Conservation (phyloP, 1,139 yeast genomes). For the Saccharomyces hybrid region DNA sequence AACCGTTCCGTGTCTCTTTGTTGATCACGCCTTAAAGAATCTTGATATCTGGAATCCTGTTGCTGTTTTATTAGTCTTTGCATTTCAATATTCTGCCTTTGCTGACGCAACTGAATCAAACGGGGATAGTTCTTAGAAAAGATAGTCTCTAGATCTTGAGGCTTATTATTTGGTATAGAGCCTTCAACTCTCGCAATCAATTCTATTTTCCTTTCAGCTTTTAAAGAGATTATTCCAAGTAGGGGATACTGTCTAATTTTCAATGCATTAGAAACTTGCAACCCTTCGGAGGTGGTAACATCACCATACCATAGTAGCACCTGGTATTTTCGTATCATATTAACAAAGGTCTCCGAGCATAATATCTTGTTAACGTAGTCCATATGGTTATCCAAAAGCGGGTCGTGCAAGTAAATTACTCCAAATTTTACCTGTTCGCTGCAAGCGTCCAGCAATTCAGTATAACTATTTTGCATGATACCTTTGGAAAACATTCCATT, state of each 20-base stretch:
- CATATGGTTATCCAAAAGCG: conserved; percentile 57
- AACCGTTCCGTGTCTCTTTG: conserved; percentile 34
- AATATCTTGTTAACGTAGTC: conserved; percentile 51
- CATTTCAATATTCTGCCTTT: conserved; percentile 52
- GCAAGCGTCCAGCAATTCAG: conserved; percentile 21
- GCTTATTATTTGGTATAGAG: conserved; percentile 23
- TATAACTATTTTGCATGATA: conserved; percentile 23
- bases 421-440: conserved; percentile 41
- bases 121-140: conserved; percentile 55
- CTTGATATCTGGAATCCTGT: conserved; percentile 74
- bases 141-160: conserved; percentile 35
- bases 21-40: conserved; percentile 45
- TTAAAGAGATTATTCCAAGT: conserved; percentile 59
- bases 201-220: conserved; percentile 47
- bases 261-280: conserved; percentile 72
- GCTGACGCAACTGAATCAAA: conserved; percentile 50
- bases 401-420: conserved; percentile 66
- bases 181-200: conserved; percentile 70
- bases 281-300: conserved; percentile 64
- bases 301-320: conserved; percentile 85
- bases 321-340: conserved; percentile 42
- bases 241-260: conserved; percentile 75
- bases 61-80: conserved; percentile 57
- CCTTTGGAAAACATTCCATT: conserved; percentile 15
- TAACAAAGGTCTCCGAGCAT: conserved; percentile 45